phyloP scores from a whole-genome alignment of 2,329 filamentous ascomycete species.

The Claviceps monticola region DNA sequence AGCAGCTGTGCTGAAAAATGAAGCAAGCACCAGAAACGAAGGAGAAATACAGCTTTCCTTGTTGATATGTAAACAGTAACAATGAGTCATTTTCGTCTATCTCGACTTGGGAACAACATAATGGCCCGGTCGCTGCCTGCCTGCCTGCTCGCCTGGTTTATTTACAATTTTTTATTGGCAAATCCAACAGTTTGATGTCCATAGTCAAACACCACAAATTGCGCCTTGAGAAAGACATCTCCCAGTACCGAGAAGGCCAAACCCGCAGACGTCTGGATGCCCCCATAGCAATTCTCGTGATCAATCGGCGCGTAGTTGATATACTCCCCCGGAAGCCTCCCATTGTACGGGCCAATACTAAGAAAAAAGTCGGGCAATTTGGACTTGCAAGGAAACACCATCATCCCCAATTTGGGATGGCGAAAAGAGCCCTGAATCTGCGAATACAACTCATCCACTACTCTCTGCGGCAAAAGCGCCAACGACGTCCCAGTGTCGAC shows the following conservation, averaged over 20 bases:
- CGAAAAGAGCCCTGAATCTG: constrained; percentile 37
- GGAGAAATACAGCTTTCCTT: no score
- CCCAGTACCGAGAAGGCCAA: constrained; percentile 26
- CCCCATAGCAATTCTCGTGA: constrained; percentile 19
- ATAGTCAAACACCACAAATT: constrained; percentile 29
- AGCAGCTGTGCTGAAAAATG: no score
- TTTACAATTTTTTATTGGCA: constrained; percentile 20
- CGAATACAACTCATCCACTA: constrained; percentile 46
- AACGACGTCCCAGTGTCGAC: constrained; percentile 61
- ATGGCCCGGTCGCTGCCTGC: constrained; percentile 30
- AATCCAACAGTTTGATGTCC: constrained; percentile 20
- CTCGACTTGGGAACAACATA: no score
- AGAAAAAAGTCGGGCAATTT: constrained; percentile 30
- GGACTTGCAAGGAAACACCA: constrained; percentile 41
- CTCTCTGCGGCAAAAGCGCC: constrained; percentile 38
- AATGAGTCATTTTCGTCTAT: no score
- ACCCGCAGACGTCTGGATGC: constrained; percentile 23
- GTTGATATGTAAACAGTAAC: no score
- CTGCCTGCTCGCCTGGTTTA: background rate
- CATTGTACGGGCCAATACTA: constrained; percentile 20
- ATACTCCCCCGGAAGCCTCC: constrained; percentile 21
- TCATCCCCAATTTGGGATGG: constrained; percentile 34
- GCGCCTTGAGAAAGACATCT: constrained; percentile 28
- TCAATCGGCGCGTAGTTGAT: constrained; percentile 22
- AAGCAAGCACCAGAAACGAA: no score